Conservation (phyloP, 495 filamentous ascomycete species). For the Neurospora pannonica region DNA sequence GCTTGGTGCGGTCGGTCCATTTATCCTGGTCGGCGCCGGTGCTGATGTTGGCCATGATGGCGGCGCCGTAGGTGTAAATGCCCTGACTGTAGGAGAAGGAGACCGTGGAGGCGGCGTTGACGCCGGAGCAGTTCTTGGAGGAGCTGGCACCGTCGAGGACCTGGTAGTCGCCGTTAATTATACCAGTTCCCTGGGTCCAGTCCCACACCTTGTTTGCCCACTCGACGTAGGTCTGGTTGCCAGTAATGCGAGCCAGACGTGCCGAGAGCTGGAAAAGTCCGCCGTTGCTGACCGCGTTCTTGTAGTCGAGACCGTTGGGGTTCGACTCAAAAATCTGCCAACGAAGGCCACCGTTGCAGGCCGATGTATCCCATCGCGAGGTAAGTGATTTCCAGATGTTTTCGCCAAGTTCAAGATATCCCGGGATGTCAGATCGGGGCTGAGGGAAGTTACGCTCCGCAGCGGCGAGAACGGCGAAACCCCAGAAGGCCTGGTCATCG, state of each 20-base stretch:
- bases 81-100: constrained; percentile 58
- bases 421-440: constrained; percentile 40
- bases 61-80: constrained; percentile 56
- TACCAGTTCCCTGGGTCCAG: constrained; percentile 47
- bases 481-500: constrained; percentile 79
- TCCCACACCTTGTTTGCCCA: constrained; percentile 67
- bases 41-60: constrained; percentile 56
- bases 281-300: constrained; percentile 63
- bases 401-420: constrained; percentile 50
- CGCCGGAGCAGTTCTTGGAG: constrained; percentile 32
- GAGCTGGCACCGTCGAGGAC: constrained; percentile 49
- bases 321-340: constrained; percentile 85
- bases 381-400: constrained; percentile 39
- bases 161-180: constrained; percentile 38
- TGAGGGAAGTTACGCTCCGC: constrained; percentile 66
- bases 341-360: constrained; percentile 60
- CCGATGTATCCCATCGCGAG: constrained; percentile 57
- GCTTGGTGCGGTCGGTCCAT: constrained; percentile 43
- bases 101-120: constrained; percentile 21
- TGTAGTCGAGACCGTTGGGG: constrained; percentile 58
- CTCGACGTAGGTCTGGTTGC: constrained; percentile 50
- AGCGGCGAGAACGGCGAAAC: constrained; percentile 60
- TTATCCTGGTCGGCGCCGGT: constrained; percentile 23
- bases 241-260: constrained; percentile 57
- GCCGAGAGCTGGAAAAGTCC: constrained; percentile 60